These are phyloP conservation scores for Xylariaceae sp. DNA, from an alignment of 2,329 filamentous ascomycete species.

Conservation along the genomic window DNA sequence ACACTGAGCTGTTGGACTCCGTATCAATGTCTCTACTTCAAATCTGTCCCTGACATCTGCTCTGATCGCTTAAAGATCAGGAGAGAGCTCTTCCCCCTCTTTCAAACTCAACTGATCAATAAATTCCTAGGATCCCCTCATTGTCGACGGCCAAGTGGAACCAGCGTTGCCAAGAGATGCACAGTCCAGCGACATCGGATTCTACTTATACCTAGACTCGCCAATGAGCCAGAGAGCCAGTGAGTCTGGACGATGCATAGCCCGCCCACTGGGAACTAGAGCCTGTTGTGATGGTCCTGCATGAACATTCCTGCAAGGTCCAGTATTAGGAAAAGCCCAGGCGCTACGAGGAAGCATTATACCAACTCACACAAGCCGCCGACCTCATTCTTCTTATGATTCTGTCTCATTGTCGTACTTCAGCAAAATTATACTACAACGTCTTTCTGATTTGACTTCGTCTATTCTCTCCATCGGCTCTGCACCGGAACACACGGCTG, in stretches of 20 bases:
- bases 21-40: no score
- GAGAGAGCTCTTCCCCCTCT: no score
- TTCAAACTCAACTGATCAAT: neutral
- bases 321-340: slow-evolving; percentile 5
- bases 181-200: slow-evolving; percentile 16
- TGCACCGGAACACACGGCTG: neutral
- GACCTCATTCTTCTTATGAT: no score
- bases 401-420: no score
- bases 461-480: neutral
- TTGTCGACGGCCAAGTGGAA: slow-evolving; percentile 4
- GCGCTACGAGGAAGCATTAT: neutral
- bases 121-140: neutral
- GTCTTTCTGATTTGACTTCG: neutral
- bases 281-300: slow-evolving; percentile 9
- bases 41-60: no score
- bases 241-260: slow-evolving; percentile 8
- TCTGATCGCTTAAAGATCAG: no score
- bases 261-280: slow-evolving; percentile 5
- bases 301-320: slow-evolving; percentile 15
- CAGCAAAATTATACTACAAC: no score
- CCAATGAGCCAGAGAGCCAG: no score
- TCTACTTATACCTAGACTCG: no score
- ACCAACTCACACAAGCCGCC: slow-evolving; percentile 1
- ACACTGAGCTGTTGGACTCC: no score
- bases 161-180: slow-evolving; percentile 4